Conservation (phyloP, 2,329 filamentous ascomycete species). For the Chaetomiaceae sp. region DNA sequence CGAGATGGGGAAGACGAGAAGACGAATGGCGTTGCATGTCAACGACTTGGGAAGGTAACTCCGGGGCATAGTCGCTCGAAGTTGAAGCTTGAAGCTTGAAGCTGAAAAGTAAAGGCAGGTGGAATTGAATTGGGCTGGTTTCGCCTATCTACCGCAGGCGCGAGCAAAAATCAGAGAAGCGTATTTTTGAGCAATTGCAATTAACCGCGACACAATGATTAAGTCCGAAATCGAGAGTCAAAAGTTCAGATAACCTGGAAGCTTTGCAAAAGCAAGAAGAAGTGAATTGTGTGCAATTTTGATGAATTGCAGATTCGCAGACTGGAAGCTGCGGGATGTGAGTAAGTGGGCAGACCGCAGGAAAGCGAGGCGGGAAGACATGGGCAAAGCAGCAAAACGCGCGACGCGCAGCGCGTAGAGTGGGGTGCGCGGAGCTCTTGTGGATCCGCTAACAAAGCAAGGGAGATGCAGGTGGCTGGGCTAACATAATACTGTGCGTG, state of each 20-base stretch:
- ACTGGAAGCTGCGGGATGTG: not conserved
- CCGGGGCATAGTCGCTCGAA: slow-evolving; percentile 2
- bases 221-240: not conserved
- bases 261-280: not conserved
- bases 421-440: not conserved
- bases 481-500: not conserved
- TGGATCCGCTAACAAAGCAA: not conserved
- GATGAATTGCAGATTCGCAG: not conserved
- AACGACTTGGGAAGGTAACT: not conserved
- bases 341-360: too few relatives aligned
- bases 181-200: not conserved
- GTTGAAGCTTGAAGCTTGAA: not conserved
- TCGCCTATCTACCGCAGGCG: slow-evolving; percentile 1
- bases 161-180: not conserved
- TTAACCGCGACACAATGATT: not conserved
- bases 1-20: not conserved
- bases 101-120: not conserved
- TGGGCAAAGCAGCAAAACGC: not conserved
- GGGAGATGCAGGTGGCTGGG: not conserved
- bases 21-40: slow-evolving; percentile 4
- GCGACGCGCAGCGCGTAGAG: too few relatives aligned
- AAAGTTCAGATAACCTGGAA: not conserved
- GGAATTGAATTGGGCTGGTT: not conserved
- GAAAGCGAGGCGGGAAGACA: not conserved
- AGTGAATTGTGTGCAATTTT: not conserved